phyloP scores from a whole-genome alignment of 768 basidiomycete genomes.

The Trametes gibbosa region DNA sequence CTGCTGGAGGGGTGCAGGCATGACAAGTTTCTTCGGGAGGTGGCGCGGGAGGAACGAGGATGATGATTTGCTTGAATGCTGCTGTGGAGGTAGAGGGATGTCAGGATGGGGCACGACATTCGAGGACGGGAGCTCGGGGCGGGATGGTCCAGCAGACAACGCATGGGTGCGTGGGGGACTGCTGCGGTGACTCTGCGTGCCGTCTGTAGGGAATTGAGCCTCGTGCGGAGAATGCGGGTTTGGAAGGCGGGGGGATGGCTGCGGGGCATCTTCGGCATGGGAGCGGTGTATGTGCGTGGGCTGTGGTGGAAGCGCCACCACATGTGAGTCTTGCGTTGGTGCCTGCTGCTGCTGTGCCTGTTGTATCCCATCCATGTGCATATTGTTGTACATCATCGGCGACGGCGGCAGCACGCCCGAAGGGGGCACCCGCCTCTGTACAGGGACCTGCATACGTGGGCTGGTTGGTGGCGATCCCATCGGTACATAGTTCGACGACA shows the following conservation, averaged over 20 bases:
- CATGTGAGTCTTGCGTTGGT: background rate
- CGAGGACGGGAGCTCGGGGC: background rate
- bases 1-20: slow-evolving; percentile 66
- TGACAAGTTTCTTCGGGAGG: slow-evolving; percentile 65
- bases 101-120: slow-evolving; percentile 16
- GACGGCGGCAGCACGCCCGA: slow-evolving; percentile 5
- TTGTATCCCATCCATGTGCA: slow-evolving; percentile 2
- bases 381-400: slow-evolving; percentile 10
- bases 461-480: slow-evolving; percentile 1
- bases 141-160: background rate
- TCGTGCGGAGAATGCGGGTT: slow-evolving; percentile 12
- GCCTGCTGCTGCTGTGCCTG: background rate
- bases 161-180: background rate
- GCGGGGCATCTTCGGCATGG: background rate
- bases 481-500: slow-evolving; percentile 4
- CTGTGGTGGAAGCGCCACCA: background rate
- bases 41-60: slow-evolving; percentile 30
- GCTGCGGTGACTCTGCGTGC: background rate
- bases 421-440: slow-evolving; percentile 8
- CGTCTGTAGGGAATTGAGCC: background rate
- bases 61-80: slow-evolving; percentile 4
- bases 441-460: slow-evolving; percentile 13
- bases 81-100: slow-evolving; percentile 15
- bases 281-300: background rate
- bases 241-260: slow-evolving; percentile 2